phyloP scores from a whole-genome alignment of 2,329 filamentous ascomycete species.

The Penicillium frequentans region DNA sequence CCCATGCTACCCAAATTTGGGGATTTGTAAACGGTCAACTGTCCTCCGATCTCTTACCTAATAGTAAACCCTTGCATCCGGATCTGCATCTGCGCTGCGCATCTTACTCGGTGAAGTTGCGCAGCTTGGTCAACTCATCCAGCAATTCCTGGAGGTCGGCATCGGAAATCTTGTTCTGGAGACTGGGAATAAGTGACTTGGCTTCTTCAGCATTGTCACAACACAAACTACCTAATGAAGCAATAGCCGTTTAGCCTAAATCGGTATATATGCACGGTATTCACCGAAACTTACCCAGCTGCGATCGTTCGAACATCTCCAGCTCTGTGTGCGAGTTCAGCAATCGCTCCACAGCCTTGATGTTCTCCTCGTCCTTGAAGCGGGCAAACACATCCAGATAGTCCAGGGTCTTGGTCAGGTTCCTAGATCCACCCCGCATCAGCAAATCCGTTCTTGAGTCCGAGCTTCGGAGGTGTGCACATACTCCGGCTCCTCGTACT shows the following conservation, averaged over 20 bases:
- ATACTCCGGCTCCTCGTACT: conserved; percentile 81
- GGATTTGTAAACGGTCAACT: conserved; percentile 1
- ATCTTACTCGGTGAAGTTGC: conserved; percentile 46
- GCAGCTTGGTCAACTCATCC: conserved; percentile 84
- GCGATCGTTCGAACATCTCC: conserved; percentile 88
- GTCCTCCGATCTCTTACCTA: conserved; percentile 4
- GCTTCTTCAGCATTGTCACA: conserved; percentile 93
- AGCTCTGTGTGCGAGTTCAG: conserved; percentile 74
- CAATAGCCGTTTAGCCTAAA: conserved; percentile 2
- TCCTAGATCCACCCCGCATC: conserved; percentile 37
- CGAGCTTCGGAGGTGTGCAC: conserved; percentile 32
- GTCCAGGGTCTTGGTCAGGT: conserved; percentile 82
- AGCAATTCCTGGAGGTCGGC: conserved; percentile 84
- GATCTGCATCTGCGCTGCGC: not conserved
- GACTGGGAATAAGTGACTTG: conserved; percentile 87
- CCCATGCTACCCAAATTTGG: not conserved
- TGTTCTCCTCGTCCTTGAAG: conserved; percentile 92
- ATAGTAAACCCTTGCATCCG: not conserved
- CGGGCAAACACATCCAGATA: conserved; percentile 94
- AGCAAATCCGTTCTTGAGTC: not conserved
- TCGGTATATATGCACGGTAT: not conserved
- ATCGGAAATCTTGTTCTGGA: conserved; percentile 87
- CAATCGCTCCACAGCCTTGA: conserved; percentile 88
- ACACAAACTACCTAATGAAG: conserved; percentile 72
- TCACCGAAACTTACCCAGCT: conserved; percentile 67